These are phyloP conservation scores for Stenogyne calaminthoides DNA, from an alignment of 305 asterid genomes.

Conservation along the genomic window DNA sequence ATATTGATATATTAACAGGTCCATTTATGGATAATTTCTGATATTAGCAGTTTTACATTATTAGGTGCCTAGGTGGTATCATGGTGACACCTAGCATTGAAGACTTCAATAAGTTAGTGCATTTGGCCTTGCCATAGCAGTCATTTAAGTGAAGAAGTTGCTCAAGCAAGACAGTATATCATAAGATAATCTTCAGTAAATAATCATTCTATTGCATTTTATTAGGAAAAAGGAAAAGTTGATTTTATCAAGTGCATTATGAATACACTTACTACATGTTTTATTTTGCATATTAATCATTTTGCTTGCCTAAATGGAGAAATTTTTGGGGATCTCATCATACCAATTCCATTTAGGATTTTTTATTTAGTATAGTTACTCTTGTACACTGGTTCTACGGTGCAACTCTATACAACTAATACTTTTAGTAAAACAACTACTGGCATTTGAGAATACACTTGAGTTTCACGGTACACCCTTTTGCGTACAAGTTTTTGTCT, in stretches of 20 bases:
- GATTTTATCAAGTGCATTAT: background rate
- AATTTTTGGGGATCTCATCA: background rate
- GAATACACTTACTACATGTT: background rate
- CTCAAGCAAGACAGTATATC: constrained; percentile 1
- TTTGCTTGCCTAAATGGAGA: background rate
- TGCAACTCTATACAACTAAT: no score
- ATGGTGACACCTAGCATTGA: background rate
- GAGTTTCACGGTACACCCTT: no score
- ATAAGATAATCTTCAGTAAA: background rate
- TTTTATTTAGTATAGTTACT: background rate
- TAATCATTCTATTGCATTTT: no score
- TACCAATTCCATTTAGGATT: no score
- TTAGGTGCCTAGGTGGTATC: background rate
- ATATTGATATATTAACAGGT: background rate
- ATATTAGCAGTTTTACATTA: background rate
- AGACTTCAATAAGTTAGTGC: background rate
- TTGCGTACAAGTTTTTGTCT: no score
- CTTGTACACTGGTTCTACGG: no score
- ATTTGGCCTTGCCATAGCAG: background rate
- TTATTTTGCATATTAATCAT: background rate
- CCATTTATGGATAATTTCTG: background rate
- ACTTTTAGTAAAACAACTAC: no score
- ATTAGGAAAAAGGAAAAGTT: background rate
- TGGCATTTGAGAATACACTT: no score
- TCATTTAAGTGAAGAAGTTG: background rate